Conservation (phyloP, 768 basidiomycete species). For the Boletus pseudo-olivaceus region DNA sequence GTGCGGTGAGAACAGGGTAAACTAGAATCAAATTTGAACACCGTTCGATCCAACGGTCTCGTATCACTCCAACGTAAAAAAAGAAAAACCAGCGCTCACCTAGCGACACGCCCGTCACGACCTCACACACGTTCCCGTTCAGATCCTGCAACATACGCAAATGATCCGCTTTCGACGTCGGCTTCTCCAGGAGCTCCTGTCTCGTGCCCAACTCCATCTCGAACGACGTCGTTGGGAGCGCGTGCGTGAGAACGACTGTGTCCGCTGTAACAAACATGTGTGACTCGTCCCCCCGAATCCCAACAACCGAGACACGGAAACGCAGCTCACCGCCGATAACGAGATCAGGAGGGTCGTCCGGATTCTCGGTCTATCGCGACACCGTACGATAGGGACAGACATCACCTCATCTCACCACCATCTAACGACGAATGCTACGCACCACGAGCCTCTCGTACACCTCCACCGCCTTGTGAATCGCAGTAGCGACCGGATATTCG, state of each 20-base stretch:
- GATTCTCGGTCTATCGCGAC: slow-evolving; percentile 40
- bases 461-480: slow-evolving; percentile 77
- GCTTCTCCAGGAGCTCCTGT: slow-evolving; percentile 91
- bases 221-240: slow-evolving; percentile 52
- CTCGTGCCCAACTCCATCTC: slow-evolving; percentile 38
- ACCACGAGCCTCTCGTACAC: slow-evolving; percentile 84
- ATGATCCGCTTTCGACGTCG: slow-evolving; percentile 72
- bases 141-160: slow-evolving; percentile 83
- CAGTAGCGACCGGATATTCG: slow-evolving; percentile 75
- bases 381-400: not conserved
- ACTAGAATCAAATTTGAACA: slow-evolving; percentile 35
- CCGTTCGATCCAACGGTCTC: not conserved
- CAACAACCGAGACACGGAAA: not conserved
- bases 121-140: slow-evolving; percentile 84
- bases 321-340: slow-evolving; percentile 63
- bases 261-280: slow-evolving; percentile 58
- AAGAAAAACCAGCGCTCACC: slow-evolving; percentile 43
- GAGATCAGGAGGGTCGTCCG: slow-evolving; percentile 72
- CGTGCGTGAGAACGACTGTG: slow-evolving; percentile 88
- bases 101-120: slow-evolving; percentile 86
- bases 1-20: slow-evolving; percentile 70
- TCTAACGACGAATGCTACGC: slow-evolving; percentile 18
- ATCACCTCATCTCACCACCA: not conserved
- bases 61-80: not conserved
- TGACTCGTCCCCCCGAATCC: not conserved